phyloP scores from a whole-genome alignment of 192 early-diverging fungal genomes.

The Coemansia sp. region DNA sequence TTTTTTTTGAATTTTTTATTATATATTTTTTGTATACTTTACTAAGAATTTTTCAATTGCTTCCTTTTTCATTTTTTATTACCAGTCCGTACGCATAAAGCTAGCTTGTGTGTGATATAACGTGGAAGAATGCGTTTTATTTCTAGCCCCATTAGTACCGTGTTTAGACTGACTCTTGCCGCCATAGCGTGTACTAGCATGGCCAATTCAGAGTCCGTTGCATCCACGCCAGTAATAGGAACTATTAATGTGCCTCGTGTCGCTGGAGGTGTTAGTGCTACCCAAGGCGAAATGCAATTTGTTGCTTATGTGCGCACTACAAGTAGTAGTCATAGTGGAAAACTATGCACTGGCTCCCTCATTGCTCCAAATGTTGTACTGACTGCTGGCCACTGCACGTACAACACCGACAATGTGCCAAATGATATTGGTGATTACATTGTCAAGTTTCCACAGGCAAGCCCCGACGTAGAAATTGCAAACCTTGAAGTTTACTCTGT shows the following conservation, averaged over 20 bases:
- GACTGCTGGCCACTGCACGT: slow-evolving; percentile 43
- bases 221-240: background rate
- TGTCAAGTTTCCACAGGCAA: slow-evolving; percentile 18
- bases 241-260: slow-evolving; percentile 12
- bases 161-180: no score
- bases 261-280: slow-evolving; percentile 22
- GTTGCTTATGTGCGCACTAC: slow-evolving; percentile 18
- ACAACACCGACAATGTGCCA: background rate
- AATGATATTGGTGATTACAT: slow-evolving; percentile 1
- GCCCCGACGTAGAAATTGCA: background rate
- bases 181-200: no score
- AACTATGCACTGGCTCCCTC: slow-evolving; percentile 38
- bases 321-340: background rate
- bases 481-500: slow-evolving; percentile 13
- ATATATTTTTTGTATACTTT: background rate
- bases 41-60: no score
- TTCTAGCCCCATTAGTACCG: no score
- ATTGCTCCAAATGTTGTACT: slow-evolving; percentile 44
- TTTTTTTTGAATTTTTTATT: background rate
- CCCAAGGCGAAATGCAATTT: slow-evolving; percentile 12
- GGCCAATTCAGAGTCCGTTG: background rate
- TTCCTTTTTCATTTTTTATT: no score
- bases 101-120: no score
- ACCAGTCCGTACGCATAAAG: no score
- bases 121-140: no score